Evolutionary conservation across 768 basidiomycete species (phyloP), one percentile per base, ranked within the genome.

Genomic region (Coprinopsis marcescibilis): DNA sequence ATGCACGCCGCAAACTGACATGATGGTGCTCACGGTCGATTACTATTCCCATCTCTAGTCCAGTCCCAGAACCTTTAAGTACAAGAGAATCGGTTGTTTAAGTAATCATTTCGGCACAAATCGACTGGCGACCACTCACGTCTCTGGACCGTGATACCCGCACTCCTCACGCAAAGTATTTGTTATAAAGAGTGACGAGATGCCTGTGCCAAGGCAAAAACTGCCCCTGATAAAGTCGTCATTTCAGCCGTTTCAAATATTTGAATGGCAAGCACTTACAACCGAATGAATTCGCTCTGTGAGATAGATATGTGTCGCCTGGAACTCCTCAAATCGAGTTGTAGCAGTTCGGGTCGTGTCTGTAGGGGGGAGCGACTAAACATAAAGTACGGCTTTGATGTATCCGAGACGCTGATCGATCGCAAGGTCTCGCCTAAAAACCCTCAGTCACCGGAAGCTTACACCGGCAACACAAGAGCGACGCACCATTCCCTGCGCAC

Each of bases 181-280:
- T 49, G 24, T 60, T 58, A 36, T 61, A 63, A 7, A 56, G 36
- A 14, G 52, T 55, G 2, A 47, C 51, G 29, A 53, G 52, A 42
- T 55, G 57, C 7, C 60, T 45, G 35, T 63, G 61, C 60, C 60
- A 63, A 12, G 61, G 56, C 7, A 58, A 48, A 45, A 63, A 63
- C 26, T 63, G 57, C 2, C 61, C 58, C 57, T 61, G 17, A 12
- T n/a, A n/a, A 40, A 40, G 23, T 33, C 11, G n/a, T 17, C 17
- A 4, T 4, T 14, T n/a, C n/a, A 19, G 33, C 30, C n/a, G 25
- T 4, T 29, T 23, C 35, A 21, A 12, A 29, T 36, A 10, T 3
- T 11, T 7, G 15, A 24, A 24, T 3, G 20, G n/a, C 21, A 12
- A 12, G 30, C 7, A 46, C 58, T 26, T 49, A 60, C 61, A 21